These are phyloP conservation scores for Iris macrosiphon DNA, from an alignment of 106 monocot species.

Conservation along the genomic window DNA sequence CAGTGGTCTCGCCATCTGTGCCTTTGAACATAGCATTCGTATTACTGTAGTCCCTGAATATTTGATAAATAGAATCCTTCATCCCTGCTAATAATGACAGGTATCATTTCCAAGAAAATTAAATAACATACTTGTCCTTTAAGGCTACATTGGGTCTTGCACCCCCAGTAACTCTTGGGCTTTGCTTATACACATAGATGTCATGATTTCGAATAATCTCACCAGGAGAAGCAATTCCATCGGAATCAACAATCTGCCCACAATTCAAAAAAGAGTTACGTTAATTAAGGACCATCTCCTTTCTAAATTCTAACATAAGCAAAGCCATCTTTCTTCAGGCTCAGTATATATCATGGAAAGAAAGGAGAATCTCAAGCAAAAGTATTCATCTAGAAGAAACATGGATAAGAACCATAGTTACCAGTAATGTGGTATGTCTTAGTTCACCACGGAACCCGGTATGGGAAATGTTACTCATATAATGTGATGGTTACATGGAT, in stretches of 20 bases:
- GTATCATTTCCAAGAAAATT: background rate
- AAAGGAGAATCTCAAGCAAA: too few species aligned
- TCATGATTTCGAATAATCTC: conserved; percentile 77
- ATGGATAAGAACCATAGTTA: too few species aligned
- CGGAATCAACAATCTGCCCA: conserved; percentile 69
- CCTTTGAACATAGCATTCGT: conserved; percentile 40
- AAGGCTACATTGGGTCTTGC: background rate
- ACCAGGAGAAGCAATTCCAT: conserved; percentile 97
- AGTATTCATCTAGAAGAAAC: too few species aligned
- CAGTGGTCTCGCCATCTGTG: conserved; percentile 71
- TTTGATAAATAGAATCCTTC: conserved; percentile 10
- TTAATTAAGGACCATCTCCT: too few species aligned
- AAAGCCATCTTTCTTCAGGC: too few species aligned
- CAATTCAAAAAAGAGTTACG: too few species aligned
- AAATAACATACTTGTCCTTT: conserved; percentile 28
- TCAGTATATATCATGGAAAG: too few species aligned
- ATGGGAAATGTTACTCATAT: too few species aligned
- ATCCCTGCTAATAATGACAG: background rate
- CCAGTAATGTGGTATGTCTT: too few species aligned
- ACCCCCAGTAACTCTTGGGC: conserved; percentile 43
- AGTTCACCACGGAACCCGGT: too few species aligned
- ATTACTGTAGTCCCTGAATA: conserved; percentile 47
- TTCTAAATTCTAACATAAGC: too few species aligned
- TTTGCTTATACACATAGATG: conserved; percentile 70
- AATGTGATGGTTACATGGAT: too few species aligned